Conservation (phyloP, 2,329 filamentous ascomycete genomes). For the Bipolaris oryzae region DNA sequence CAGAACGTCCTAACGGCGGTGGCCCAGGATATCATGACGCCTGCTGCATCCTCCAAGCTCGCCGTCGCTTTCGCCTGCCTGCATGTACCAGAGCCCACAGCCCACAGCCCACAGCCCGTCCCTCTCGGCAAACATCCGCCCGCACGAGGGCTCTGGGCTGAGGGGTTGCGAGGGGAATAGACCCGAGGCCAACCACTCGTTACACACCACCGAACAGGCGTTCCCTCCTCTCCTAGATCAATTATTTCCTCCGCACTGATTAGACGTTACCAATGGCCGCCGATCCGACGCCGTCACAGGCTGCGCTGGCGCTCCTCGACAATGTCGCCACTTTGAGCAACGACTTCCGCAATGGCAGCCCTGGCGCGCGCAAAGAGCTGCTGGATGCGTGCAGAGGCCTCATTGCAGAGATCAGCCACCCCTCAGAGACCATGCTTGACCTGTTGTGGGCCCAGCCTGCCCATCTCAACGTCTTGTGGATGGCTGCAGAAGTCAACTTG, state of each 20-base stretch:
- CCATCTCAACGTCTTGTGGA: conserved; percentile 27
- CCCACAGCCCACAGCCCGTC: neutral
- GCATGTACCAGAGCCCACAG: neutral
- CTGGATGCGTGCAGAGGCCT: conserved; percentile 29
- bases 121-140: neutral
- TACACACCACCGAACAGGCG: neutral
- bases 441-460: conserved; percentile 33
- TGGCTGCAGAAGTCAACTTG: conserved; percentile 29
- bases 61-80: neutral
- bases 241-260: neutral
- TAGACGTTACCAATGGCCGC: conserved; percentile 7
- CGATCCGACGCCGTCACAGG: conserved; percentile 2
- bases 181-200: neutral
- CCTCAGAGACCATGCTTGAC: conserved; percentile 29
- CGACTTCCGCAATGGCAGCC: conserved; percentile 22
- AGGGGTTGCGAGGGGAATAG: neutral
- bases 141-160: neutral
- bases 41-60: neutral
- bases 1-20: too few species aligned
- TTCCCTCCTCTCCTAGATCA: neutral
- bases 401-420: conserved; percentile 31
- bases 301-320: conserved; percentile 26
- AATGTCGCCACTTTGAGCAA: conserved; percentile 26
- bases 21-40: conserved; percentile 1
- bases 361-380: conserved; percentile 28